phyloP scores from a whole-genome alignment of 163 green algal species.

The Chlorella variabilis region DNA sequence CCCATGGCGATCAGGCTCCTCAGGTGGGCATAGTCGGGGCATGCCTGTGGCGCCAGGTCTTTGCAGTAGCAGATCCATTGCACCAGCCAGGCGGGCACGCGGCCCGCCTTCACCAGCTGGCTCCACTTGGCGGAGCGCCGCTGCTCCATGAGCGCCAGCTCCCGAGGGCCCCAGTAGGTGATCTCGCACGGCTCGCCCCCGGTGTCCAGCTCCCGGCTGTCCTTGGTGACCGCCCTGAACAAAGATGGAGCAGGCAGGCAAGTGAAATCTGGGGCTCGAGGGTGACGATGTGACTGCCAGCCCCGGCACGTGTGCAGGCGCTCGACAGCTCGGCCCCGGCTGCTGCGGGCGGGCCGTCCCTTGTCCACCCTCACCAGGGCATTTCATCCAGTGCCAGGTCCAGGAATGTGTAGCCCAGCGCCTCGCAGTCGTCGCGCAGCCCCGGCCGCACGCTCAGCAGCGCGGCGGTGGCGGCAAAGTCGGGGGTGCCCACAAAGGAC shows the following conservation, averaged over 20 bases:
- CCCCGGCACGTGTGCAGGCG: too few relatives aligned
- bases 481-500: conserved; percentile 45
- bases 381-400: conserved; percentile 41
- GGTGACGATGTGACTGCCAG: too few relatives aligned
- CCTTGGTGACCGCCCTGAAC: conserved; percentile 32
- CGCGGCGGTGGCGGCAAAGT: conserved; percentile 36
- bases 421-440: conserved; percentile 45
- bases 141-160: conserved; percentile 18
- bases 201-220: background rate
- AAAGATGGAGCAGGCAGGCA: too few relatives aligned
- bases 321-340: too few relatives aligned
- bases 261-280: too few relatives aligned
- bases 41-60: background rate
- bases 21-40: conserved; percentile 42
- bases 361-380: conserved; percentile 25
- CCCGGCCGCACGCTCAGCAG: conserved; percentile 16
- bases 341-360: too few relatives aligned
- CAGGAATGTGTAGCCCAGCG: conserved; percentile 51
- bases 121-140: background rate
- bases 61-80: conserved; percentile 31
- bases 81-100: conserved; percentile 35
- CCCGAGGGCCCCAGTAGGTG: background rate
- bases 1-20: background rate
- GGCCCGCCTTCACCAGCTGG: background rate
- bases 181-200: background rate